Percentiles rank a stretch among this genome's conserved stretches.
Conservation (phyloP, 2,329 filamentous ascomycete species). For the Penicillium sp. region DNA sequence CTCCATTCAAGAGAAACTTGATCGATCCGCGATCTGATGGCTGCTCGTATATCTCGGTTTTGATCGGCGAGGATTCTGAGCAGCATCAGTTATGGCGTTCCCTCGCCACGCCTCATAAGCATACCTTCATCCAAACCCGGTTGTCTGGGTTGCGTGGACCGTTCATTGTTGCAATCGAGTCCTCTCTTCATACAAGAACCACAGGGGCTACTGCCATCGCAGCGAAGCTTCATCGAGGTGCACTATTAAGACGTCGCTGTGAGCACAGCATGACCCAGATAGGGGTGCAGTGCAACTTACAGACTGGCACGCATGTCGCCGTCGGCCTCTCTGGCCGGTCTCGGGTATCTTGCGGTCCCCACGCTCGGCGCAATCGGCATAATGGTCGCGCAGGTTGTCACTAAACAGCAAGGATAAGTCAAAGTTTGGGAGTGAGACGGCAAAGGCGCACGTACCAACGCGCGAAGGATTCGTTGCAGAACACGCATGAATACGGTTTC, state of each 20-base stretch:
- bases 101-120: not conserved
- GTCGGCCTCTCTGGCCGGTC: constrained; percentile 45
- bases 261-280: not conserved
- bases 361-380: constrained; percentile 42
- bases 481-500: constrained; percentile 49
- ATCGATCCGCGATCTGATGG: constrained; percentile 47
- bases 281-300: constrained; percentile 25
- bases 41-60: constrained; percentile 28
- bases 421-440: not conserved
- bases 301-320: constrained; percentile 49
- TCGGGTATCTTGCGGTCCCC: constrained; percentile 46
- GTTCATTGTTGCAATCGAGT: constrained; percentile 40
- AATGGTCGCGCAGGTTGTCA: constrained; percentile 49
- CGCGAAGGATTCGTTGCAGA: constrained; percentile 47
- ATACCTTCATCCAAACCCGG: constrained; percentile 21
- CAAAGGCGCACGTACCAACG: constrained; percentile 37
- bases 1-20: constrained; percentile 47
- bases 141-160: constrained; percentile 18
- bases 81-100: not conserved
- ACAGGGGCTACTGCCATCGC: constrained; percentile 46
- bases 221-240: constrained; percentile 49
- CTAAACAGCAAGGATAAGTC: constrained; percentile 25
- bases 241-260: constrained; percentile 31
- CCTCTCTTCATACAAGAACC: constrained; percentile 45
- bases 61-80: constrained; percentile 19